Evolutionary conservation across 108 stramenopile genomes (phyloP).

Genomic region (Nitzschia palea): DNA sequence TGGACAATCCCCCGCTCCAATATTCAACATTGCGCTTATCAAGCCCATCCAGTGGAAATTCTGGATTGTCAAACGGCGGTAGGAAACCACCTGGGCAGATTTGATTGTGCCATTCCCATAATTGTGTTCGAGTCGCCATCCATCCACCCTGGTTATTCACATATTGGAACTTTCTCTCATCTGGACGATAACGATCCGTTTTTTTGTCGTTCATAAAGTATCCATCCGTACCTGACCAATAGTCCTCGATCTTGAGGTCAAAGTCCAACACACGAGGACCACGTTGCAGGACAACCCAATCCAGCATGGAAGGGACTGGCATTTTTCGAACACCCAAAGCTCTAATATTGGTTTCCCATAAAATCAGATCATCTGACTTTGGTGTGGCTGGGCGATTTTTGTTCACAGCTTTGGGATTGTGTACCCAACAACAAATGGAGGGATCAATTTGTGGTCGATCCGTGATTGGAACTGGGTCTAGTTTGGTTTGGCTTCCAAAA

Average conservation of each 20-base stretch:
- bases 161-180: conserved; percentile 31
- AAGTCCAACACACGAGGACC: conserved; percentile 11
- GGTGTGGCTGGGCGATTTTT: conserved; percentile 19
- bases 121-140: conserved; percentile 56
- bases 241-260: conserved; percentile 36
- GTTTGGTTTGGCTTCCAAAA: conserved; percentile 30
- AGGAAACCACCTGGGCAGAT: conserved; percentile 71
- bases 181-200: conserved; percentile 35
- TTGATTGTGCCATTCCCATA: conserved; percentile 50
- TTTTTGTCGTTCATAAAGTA: conserved; percentile 15
- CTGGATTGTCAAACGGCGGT: conserved; percentile 56
- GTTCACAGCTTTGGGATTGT: neutral
- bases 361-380: conserved; percentile 43
- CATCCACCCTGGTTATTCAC: conserved; percentile 69
- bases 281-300: conserved; percentile 42
- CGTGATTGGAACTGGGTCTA: conserved; percentile 20
- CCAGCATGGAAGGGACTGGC: conserved; percentile 40
- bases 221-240: conserved; percentile 51
- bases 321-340: conserved; percentile 61
- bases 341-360: conserved; percentile 67
- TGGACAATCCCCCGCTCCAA: conserved; percentile 54
- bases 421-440: conserved; percentile 14
- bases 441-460: conserved; percentile 17
- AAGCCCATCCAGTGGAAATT: conserved; percentile 52
- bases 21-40: conserved; percentile 62